Evolutionary conservation across 2,329 filamentous ascomycete genomes (phyloP).

Genomic region (Pseudopyrenochaeta lycopersici): DNA sequence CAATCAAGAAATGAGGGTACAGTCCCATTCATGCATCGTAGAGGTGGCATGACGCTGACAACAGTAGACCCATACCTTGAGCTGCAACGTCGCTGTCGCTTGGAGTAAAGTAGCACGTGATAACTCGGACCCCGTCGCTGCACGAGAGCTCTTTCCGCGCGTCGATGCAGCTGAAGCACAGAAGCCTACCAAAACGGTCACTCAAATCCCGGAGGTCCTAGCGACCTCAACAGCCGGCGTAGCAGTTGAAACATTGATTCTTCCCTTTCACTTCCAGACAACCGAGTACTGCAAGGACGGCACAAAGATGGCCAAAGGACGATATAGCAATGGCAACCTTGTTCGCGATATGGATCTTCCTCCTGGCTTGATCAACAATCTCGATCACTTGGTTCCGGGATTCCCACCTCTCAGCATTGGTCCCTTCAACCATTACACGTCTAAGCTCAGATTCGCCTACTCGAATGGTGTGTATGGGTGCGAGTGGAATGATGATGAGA

Average conservation of each 20-base stretch:
- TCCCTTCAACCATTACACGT: conserved; percentile 2
- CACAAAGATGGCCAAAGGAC: neutral
- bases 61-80: neutral
- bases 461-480: conserved; percentile 6
- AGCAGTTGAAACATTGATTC: conserved; percentile 13
- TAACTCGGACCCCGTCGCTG: neutral
- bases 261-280: conserved; percentile 22
- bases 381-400: conserved; percentile 9
- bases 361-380: neutral
- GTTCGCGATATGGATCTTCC: conserved; percentile 1
- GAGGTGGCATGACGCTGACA: neutral
- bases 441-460: conserved; percentile 11
- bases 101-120: neutral
- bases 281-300: conserved; percentile 11
- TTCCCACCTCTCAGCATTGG: conserved; percentile 10
- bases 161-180: neutral
- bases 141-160: neutral
- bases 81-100: neutral
- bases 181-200: conserved; percentile 1
- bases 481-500: conserved; percentile 22
- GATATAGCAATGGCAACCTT: neutral
- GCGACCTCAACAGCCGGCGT: neutral
- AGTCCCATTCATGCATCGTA: neutral
- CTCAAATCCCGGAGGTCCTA: neutral
- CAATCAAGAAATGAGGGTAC: neutral